Evolutionary conservation across 2,329 filamentous ascomycete genomes (phyloP).

Genomic region (Fusarium nelsonii): DNA sequence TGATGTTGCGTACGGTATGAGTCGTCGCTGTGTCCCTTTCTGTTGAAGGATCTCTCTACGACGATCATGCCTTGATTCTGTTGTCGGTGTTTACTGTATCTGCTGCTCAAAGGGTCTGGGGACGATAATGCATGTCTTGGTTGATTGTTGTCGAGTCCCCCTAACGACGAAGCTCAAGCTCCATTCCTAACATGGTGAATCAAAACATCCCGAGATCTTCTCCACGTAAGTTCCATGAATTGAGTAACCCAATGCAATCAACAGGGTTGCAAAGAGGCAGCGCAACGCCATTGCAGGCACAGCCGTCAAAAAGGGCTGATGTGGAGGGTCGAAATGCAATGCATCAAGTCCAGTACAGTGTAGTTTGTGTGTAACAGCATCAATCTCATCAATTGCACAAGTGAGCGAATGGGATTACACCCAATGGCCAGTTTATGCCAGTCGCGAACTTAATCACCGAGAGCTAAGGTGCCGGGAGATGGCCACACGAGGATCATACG

Average conservation of each 20-base stretch:
- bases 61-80: conserved; percentile 19
- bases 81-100: conserved; percentile 3
- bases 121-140: conserved; percentile 2
- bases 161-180: not conserved
- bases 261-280: conserved; percentile 38
- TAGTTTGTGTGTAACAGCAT: conserved; percentile 18
- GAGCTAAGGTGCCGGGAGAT: conserved; percentile 11
- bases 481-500: conserved; percentile 33
- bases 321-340: conserved; percentile 46
- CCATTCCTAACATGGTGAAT: conserved; percentile 4
- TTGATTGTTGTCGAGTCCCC: conserved; percentile 8
- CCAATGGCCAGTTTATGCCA: conserved; percentile 8
- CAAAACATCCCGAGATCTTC: conserved; percentile 2
- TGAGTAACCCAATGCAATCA: not conserved
- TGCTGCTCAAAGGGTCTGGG: conserved; percentile 14
- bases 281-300: conserved; percentile 44
- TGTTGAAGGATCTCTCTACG: not conserved
- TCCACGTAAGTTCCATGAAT: not conserved
- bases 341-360: conserved; percentile 22
- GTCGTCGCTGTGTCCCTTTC: conserved; percentile 14
- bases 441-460: conserved; percentile 7
- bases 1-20: conserved; percentile 5
- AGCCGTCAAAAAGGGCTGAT: conserved; percentile 48
- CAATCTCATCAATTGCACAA: conserved; percentile 16
- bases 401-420: conserved; percentile 18